These are phyloP conservation scores for Phtheirospermum japonicum DNA, from an alignment of 257 asterid genomes.

Conservation along the genomic window DNA sequence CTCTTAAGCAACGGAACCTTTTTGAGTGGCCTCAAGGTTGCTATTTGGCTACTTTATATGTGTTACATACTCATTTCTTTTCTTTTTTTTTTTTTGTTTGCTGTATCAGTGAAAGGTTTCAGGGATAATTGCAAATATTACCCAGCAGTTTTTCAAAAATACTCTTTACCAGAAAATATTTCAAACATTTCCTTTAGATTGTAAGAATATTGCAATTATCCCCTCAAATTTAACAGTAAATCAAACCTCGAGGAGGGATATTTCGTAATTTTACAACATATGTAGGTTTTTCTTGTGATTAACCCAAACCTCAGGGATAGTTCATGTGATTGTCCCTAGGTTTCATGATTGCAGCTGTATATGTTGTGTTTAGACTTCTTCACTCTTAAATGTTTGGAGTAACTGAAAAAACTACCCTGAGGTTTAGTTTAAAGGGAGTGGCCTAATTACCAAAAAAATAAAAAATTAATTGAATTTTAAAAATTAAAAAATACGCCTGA, in stretches of 20 bases:
- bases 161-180: background rate
- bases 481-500: too few relatives aligned
- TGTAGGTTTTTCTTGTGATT: background rate
- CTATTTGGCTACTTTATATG: background rate
- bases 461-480: too few relatives aligned
- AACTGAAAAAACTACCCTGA: background rate
- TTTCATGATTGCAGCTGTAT: background rate
- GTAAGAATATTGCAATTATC: background rate
- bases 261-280: too few relatives aligned
- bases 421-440: too few relatives aligned
- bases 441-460: too few relatives aligned
- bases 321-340: background rate
- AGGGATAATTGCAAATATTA: background rate
- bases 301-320: background rate
- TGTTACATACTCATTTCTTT: background rate
- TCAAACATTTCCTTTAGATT: too few relatives aligned
- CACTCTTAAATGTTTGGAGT: too few relatives aligned
- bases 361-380: conserved; percentile 2
- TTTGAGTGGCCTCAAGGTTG: too few relatives aligned
- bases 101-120: background rate
- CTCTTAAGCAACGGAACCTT: too few relatives aligned
- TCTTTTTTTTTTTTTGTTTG: background rate
- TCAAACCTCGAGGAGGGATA: background rate
- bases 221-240: too few relatives aligned
- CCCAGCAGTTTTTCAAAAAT: background rate